These are phyloP conservation scores for Athelia psychrophila DNA, from an alignment of 1,284 basidiomycete species.

Conservation along the genomic window DNA sequence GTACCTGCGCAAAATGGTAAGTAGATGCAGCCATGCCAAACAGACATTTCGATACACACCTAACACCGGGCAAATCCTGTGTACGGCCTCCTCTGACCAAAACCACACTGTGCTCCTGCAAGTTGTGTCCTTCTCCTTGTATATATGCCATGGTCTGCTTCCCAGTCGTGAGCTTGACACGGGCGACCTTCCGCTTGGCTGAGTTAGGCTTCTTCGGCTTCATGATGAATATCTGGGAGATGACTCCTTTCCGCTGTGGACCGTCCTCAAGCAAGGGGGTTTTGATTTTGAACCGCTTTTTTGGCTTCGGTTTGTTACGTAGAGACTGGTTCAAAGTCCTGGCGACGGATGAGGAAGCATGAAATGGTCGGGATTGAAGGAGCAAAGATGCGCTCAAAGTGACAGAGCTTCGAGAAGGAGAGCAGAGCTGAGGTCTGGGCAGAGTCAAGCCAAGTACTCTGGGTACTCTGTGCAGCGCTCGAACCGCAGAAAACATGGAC, in stretches of 20 bases:
- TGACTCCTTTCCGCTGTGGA: constrained; percentile 90
- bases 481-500: constrained; percentile 45
- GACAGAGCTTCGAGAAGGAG: neutral
- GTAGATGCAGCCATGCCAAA: neutral
- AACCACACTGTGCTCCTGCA: constrained; percentile 98
- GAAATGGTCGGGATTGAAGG: constrained; percentile 53
- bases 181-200: constrained; percentile 94
- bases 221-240: constrained; percentile 78
- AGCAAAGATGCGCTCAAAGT: constrained; percentile 4
- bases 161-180: constrained; percentile 91
- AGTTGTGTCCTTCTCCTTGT: constrained; percentile 95
- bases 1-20: constrained; percentile 58
- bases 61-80: constrained; percentile 96
- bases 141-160: constrained; percentile 93
- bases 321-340: constrained; percentile 85
- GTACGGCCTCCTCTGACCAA: constrained; percentile 92
- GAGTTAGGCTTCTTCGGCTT: constrained; percentile 99
- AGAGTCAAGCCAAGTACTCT: neutral
- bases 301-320: constrained; percentile 47
- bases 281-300: constrained; percentile 47
- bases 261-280: constrained; percentile 75
- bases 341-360: constrained; percentile 52
- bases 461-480: constrained; percentile 18
- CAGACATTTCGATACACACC: constrained; percentile 51
- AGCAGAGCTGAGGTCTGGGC: neutral